A percentile compares a stretch with the other conserved stretches of the same genome.
These are phyloP conservation scores for Vinca major DNA, from an alignment of 305 asterid genomes.

Conservation along the genomic window DNA sequence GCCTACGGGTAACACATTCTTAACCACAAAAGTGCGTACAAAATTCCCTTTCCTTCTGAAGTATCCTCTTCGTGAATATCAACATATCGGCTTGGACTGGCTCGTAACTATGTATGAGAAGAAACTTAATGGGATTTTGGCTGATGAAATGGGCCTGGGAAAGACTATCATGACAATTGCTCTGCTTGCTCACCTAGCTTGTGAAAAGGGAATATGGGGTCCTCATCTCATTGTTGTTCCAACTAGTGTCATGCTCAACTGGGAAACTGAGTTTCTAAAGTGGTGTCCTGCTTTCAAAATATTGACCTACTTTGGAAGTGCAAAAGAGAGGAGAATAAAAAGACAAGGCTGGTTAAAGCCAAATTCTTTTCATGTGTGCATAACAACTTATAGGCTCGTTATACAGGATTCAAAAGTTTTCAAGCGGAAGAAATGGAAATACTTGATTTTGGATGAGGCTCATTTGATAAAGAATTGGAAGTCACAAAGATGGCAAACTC, in stretches of 20 bases:
- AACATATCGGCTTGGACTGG: constrained; percentile 99
- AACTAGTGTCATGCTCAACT: constrained; percentile 98
- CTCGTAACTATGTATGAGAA: constrained; percentile 98
- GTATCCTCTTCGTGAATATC: constrained; percentile 97
- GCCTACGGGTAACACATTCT: constrained; percentile 97
- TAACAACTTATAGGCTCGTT: constrained; percentile 95
- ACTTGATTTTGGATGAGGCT: constrained; percentile 97
- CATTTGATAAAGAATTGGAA: constrained; percentile 98
- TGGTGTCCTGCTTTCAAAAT: constrained; percentile 99
- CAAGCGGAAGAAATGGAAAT: constrained; percentile 99
- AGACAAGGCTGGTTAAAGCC: constrained; percentile 99
- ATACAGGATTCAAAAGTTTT: constrained; percentile 94
- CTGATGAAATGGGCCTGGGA: constrained; percentile 99
- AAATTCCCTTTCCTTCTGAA: constrained; percentile 95
- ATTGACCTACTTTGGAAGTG: constrained; percentile 98
- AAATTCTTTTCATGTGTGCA: constrained; percentile 89
- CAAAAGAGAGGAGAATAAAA: constrained; percentile 84
- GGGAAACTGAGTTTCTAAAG: constrained; percentile 99
- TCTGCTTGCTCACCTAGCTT: constrained; percentile 93
- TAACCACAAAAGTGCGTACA: constrained; percentile 87
- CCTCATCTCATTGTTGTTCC: constrained; percentile 99
- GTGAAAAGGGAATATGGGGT: constrained; percentile 98
- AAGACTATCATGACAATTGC: constrained; percentile 99
- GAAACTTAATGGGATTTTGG: constrained; percentile 96
- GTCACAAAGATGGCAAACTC: constrained; percentile 99